Evolutionary conservation across 2,329 filamentous ascomycete genomes (phyloP).

Genomic region (Coniochaeta pulveracea): DNA sequence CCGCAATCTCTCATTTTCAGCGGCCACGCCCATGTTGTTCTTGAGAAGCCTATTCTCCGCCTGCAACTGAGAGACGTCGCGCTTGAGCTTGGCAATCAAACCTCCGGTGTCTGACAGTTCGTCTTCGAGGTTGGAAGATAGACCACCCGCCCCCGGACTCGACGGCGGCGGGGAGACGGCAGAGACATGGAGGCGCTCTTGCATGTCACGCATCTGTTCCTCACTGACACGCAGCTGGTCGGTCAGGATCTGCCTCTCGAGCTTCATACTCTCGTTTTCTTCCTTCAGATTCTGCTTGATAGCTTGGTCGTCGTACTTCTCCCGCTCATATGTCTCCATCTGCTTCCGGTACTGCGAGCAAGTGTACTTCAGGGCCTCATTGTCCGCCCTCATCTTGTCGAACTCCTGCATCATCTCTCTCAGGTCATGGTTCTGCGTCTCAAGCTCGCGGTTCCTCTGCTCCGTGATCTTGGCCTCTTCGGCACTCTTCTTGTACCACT

Average conservation of each 20-base stretch:
- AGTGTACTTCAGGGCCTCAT: slow-evolving; percentile 17
- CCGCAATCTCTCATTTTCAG: slow-evolving; percentile 41
- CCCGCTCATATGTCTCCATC: slow-evolving; percentile 16
- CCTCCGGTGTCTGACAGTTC: slow-evolving; percentile 42
- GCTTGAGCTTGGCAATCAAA: slow-evolving; percentile 27
- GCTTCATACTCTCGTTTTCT: slow-evolving; percentile 29
- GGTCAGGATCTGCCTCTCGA: slow-evolving; percentile 30
- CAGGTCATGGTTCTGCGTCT: slow-evolving; percentile 33
- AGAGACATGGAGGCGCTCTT: slow-evolving; percentile 42
- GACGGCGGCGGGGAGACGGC: slow-evolving; percentile 16
- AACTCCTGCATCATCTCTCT: slow-evolving; percentile 23
- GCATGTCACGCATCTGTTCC: slow-evolving; percentile 42
- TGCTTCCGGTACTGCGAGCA: slow-evolving; percentile 15
- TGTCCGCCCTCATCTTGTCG: slow-evolving; percentile 11
- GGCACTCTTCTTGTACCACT: slow-evolving; percentile 38
- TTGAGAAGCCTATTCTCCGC: slow-evolving; percentile 50
- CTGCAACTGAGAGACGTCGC: slow-evolving; percentile 46
- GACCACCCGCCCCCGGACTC: slow-evolving; percentile 16
- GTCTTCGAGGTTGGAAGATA: slow-evolving; percentile 41
- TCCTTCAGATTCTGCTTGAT: slow-evolving; percentile 28
- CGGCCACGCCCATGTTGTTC: slow-evolving; percentile 39
- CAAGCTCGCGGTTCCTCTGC: slow-evolving; percentile 51
- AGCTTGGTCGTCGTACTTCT: slow-evolving; percentile 29
- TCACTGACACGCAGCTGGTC: slow-evolving; percentile 5
- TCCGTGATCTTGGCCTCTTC: slow-evolving; percentile 54